Percentiles rank a stretch among this genome's conserved stretches.
These are phyloP conservation scores for Fomitopsis serialis DNA, from an alignment of 768 basidiomycete species.

Conservation along the genomic window DNA sequence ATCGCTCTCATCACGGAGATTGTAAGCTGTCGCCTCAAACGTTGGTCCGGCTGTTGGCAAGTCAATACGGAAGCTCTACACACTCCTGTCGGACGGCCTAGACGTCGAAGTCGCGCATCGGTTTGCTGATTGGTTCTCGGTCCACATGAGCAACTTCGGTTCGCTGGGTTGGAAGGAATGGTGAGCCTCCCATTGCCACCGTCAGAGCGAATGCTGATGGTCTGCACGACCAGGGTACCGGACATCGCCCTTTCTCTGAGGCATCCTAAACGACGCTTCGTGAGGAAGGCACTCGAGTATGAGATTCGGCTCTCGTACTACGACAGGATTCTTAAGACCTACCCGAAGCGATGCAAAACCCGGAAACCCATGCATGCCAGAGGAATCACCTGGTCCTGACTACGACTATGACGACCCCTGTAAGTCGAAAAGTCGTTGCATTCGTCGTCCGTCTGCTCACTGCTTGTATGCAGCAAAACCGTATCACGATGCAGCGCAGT, in stretches of 20 bases:
- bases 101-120: conserved; percentile 80
- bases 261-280: conserved; percentile 86
- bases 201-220: background rate
- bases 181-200: conserved; percentile 37
- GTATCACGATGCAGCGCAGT: conserved; percentile 74
- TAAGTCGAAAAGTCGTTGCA: conserved; percentile 29
- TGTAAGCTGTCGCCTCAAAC: conserved; percentile 92
- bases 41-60: conserved; percentile 97
- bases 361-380: conserved; percentile 60
- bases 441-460: background rate
- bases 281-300: conserved; percentile 80
- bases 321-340: conserved; percentile 89
- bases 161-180: conserved; percentile 99
- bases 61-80: conserved; percentile 85
- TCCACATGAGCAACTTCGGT: conserved; percentile 96
- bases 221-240: conserved; percentile 56
- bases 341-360: conserved; percentile 72
- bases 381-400: conserved; percentile 70
- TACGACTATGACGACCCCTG: conserved; percentile 83
- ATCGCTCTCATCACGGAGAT: conserved; percentile 86
- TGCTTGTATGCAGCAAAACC: conserved; percentile 49
- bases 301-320: conserved; percentile 91
- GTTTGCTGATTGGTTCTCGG: conserved; percentile 92
- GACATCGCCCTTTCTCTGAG: conserved; percentile 69
- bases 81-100: conserved; percentile 72